Evolutionary conservation across 2,329 filamentous ascomycete genomes (phyloP), one percentile per base, ranked within the genome.

Genomic region (Helotiales sp.): DNA sequence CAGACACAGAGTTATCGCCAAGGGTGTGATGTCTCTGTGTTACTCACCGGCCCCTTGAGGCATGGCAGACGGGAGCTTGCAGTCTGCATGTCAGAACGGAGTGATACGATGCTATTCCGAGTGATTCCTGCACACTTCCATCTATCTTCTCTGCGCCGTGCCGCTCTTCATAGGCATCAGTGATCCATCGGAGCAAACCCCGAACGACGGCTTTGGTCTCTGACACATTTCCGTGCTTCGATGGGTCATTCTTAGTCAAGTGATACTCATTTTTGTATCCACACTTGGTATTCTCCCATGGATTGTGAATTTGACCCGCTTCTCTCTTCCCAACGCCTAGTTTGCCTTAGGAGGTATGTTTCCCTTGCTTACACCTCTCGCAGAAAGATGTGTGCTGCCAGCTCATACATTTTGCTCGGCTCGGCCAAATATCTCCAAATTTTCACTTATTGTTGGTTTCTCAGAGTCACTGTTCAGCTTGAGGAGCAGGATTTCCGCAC

Each of bases 61-160:
- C 52, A 57, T 57, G 52, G 52, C 30, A 26, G 45, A 37, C 30
- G 52, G 52, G 17, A 57, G 11, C 1, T 57, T 57, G 52, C 52
- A 57, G 30, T 3, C n/a, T 24, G 28, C 11, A 34, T 57, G 52
- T 57, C 28, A 34, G 52, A 57, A n/a, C n/a, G 20, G 30, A 37
- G 30, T 22, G 52, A 57, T n/a, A 24, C 10, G n/a, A 24, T 57
- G 30, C 52, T 57, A 37, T 40, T 57, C 28, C 52, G 4, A 57
- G 30, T 37, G 30, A 57, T n/a, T 37, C 52, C n/a, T 57, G 52
- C 32, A 37, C n/a, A 2, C 20, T 37, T 37, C 52, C 52, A 15
- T 22, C 28, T 2, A 17, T 20, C 17, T 54, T 34, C 17, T 54
- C n/a, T 57, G 52, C 32, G 32, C 20, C 32, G 17, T 57, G 30